A percentile compares a stretch with the other conserved stretches of the same genome.
Evolutionary conservation across 2,329 filamentous ascomycete species (phyloP).

Genomic region (Xylariaceae sp.): DNA sequence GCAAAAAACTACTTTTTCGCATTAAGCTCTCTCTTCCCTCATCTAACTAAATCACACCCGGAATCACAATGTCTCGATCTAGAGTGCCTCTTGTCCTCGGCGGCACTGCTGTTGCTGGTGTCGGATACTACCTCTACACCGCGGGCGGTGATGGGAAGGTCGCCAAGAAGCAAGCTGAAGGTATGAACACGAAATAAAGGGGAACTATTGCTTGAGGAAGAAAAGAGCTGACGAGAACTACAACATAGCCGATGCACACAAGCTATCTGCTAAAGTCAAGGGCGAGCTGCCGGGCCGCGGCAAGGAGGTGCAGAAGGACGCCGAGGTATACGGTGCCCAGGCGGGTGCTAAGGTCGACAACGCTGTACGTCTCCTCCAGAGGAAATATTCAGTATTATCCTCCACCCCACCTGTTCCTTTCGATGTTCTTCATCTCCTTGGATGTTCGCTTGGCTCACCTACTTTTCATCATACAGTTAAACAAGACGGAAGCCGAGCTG

Average conservation of each 20-base stretch:
- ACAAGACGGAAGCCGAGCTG: conserved; percentile 69
- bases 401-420: no score
- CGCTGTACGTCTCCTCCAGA: conserved; percentile 64
- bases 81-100: conserved; percentile 53
- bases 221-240: conserved; percentile 1
- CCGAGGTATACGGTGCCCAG: conserved; percentile 65
- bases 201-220: not conserved
- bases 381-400: no score
- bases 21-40: not conserved
- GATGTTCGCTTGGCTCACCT: no score
- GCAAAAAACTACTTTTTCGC: not conserved
- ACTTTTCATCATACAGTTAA: conserved; percentile 54
- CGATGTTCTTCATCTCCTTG: not conserved
- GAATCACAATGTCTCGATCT: conserved; percentile 21
- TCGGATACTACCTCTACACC: conserved; percentile 90
- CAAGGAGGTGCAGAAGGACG: conserved; percentile 69
- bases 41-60: not conserved
- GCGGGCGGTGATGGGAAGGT: conserved; percentile 82
- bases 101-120: conserved; percentile 68
- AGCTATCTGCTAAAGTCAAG: conserved; percentile 70
- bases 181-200: conserved; percentile 53
- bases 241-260: conserved; percentile 74
- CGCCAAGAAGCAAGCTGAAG: conserved; percentile 86
- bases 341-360: conserved; percentile 72
- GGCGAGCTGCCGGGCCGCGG: conserved; percentile 67